A percentile compares a stretch with the other conserved stretches of the same genome.
phyloP scores from a whole-genome alignment of 2,329 filamentous ascomycete species.

The Calonectria naviculata region DNA sequence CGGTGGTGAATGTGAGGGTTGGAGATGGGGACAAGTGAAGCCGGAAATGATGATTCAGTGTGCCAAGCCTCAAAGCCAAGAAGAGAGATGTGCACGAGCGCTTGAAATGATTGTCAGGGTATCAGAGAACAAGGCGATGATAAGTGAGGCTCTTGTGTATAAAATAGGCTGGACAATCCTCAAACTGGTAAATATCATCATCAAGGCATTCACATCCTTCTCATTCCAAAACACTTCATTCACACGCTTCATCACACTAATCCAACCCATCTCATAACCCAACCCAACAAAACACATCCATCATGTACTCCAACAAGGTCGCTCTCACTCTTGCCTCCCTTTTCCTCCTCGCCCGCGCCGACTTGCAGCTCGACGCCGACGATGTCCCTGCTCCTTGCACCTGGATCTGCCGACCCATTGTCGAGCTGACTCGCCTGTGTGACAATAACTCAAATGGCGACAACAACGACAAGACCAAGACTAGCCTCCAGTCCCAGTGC shows the following conservation, averaged over 20 bases:
- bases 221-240: neutral
- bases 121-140: neutral
- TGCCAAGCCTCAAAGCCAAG: neutral
- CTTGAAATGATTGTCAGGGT: neutral
- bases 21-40: neutral
- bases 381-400: slow-evolving; percentile 49
- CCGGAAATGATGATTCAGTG: neutral
- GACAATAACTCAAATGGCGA: slow-evolving; percentile 44
- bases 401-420: slow-evolving; percentile 50
- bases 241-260: neutral
- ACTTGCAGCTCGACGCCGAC: slow-evolving; percentile 46
- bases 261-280: neutral
- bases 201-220: neutral
- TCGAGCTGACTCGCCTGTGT: slow-evolving; percentile 48
- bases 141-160: neutral
- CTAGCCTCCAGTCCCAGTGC: slow-evolving; percentile 52
- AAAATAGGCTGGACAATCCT: neutral
- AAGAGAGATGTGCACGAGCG: neutral
- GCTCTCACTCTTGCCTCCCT: slow-evolving; percentile 43
- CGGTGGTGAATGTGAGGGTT: neutral
- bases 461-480: slow-evolving; percentile 45
- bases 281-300: neutral
- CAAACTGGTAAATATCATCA: slow-evolving; percentile 1
- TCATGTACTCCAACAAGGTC: slow-evolving; percentile 45
- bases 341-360: slow-evolving; percentile 43